Percentiles rank a stretch among this genome's conserved stretches.
phyloP scores from a whole-genome alignment of 768 basidiomycete genomes.

The Lactarius tabidus region DNA sequence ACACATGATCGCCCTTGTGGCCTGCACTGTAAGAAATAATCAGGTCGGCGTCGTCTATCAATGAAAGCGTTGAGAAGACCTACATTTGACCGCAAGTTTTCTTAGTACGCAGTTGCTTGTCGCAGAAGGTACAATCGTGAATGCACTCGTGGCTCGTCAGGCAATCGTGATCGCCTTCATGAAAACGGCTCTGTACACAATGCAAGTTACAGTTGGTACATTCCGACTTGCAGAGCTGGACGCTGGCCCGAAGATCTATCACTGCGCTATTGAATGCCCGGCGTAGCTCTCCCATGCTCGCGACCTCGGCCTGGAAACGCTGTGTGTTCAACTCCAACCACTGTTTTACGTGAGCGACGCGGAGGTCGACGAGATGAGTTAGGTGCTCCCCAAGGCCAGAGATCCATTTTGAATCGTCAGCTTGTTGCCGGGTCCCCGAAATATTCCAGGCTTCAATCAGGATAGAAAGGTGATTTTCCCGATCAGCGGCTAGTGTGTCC shows the following conservation, averaged over 20 bases:
- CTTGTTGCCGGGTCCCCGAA: conserved; percentile 33
- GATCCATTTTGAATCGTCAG: conserved; percentile 43
- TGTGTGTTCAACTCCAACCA: conserved; percentile 49
- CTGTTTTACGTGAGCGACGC: conserved; percentile 45
- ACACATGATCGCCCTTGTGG: conserved; percentile 56
- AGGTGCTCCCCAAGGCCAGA: conserved; percentile 38
- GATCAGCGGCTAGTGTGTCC: conserved; percentile 20
- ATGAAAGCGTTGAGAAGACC: conserved; percentile 26
- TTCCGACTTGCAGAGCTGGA: conserved; percentile 47
- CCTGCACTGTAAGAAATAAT: conserved; percentile 45
- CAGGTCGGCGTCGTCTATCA: neutral
- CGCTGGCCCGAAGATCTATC: conserved; percentile 44
- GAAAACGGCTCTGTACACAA: conserved; percentile 46
- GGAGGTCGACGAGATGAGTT: conserved; percentile 36
- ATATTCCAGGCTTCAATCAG: conserved; percentile 33
- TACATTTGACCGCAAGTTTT: conserved; percentile 48
- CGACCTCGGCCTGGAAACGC: conserved; percentile 42
- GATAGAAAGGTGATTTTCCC: conserved; percentile 28
- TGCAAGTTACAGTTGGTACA: conserved; percentile 47
- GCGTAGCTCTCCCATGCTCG: conserved; percentile 45
- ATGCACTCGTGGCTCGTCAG: conserved; percentile 46
- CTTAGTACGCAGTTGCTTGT: conserved; percentile 27
- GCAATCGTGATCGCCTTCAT: conserved; percentile 48
- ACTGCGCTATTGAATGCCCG: conserved; percentile 42
- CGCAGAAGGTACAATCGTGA: too few species aligned